Conservation (phyloP, 1,284 basidiomycete species). For the Melampsora larici-populina region DNA sequence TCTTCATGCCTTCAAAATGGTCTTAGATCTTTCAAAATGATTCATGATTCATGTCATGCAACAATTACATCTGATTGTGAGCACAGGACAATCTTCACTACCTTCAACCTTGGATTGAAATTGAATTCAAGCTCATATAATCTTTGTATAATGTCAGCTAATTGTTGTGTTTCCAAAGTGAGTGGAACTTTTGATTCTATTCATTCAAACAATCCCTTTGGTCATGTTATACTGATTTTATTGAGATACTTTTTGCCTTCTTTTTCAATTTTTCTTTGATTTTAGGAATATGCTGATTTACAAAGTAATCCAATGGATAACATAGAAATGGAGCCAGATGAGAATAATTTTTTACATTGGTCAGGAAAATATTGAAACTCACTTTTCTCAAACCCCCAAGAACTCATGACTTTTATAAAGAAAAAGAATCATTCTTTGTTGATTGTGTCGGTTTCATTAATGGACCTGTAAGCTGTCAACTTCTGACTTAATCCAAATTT, state of each 20-base stretch:
- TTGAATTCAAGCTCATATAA: no score
- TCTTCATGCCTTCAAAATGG: no score
- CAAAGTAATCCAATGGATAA: slow-evolving; percentile 31
- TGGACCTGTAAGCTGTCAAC: slow-evolving; percentile 22
- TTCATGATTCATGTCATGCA: no score
- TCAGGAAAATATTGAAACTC: slow-evolving; percentile 2
- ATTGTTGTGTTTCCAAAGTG: slow-evolving; percentile 40
- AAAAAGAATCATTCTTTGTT: no score
- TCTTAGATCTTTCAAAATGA: no score
- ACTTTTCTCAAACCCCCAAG: neutral
- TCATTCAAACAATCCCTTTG: no score
- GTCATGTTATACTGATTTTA: no score
- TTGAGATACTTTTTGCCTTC: neutral
- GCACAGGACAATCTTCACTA: no score
- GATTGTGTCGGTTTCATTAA: slow-evolving; percentile 19
- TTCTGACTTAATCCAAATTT: neutral
- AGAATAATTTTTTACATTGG: slow-evolving; percentile 41
- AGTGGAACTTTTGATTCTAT: neutral
- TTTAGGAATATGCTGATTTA: slow-evolving; percentile 42
- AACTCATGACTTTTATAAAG: no score
- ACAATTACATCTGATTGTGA: no score
- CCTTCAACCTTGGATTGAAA: no score
- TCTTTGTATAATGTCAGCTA: slow-evolving; percentile 21
- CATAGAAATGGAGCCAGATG: slow-evolving; percentile 33
- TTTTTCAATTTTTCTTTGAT: neutral